Base-by-base conservation (phyloP, 1,284 basidiomycete genomes). In the Cutaneotrichosporon mucoides region DNA sequence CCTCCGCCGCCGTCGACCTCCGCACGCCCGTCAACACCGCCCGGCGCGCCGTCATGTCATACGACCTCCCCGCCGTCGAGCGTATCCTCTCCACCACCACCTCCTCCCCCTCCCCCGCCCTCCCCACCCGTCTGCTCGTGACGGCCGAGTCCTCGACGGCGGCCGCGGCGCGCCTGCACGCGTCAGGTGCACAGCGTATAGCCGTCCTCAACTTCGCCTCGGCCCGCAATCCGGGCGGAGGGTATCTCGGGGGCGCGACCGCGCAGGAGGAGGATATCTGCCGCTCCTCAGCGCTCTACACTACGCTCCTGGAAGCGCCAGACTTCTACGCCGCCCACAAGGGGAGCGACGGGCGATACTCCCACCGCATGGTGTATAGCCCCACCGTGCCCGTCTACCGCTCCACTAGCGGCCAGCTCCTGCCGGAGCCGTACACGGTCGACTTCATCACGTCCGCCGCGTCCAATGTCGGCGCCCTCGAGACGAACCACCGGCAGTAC, bases 261-360 rank as follows among this genome's bases (percentile, higher is more conserved):
- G 62, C 62, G 40, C 62, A 64, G 47, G 62, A 64, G 51, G 62
- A 64, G 16, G 62, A 64, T 46, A 13, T 64, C 16, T 64, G 62
- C 54, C 56, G 62, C 35, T 37, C 34, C 41, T 58, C 59, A 16
- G 62, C 56, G 34, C 57, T 64, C n/a, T 59, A 61, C 59, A 53
- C 51, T 1, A 47, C 51, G 5, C 59, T 64, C 15, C 37, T 49
- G 4, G 7, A 24, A 11, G 56, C 56, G 7, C 42, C 41, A 2
- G 53, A 54, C 38, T 59, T 51, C 34, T 61, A 61, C 54, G 38
- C 41, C 2, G 47, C 49, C 13, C 62, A 64, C 59, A 34, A 43
- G 41, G 48, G 40, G 33, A 11, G n/a, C 13, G 59, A 64, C 50
- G 41, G 16, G 12, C 59, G 59, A 12, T 64, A 64, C 62, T 50